These are phyloP conservation scores for Dryas drummondii DNA, from an alignment of 306 rosid species.

Conservation along the genomic window DNA sequence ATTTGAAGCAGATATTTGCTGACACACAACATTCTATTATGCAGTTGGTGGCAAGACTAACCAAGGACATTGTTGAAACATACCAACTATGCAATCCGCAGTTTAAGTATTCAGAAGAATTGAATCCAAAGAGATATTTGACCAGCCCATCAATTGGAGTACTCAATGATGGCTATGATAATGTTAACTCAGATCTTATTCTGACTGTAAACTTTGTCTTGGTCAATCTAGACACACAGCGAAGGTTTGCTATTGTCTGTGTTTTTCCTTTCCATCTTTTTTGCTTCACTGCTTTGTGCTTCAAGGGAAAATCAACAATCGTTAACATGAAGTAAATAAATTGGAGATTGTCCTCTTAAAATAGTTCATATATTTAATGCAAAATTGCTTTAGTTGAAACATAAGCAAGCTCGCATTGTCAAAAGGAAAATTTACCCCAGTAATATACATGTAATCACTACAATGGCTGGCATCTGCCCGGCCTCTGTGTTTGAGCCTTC, in stretches of 20 bases:
- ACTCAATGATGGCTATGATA: slow-evolving; percentile 90
- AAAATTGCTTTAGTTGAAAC: neutral
- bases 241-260: slow-evolving; percentile 57
- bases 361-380: neutral
- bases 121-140: slow-evolving; percentile 89
- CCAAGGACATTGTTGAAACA: slow-evolving; percentile 87
- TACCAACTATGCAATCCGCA: slow-evolving; percentile 86
- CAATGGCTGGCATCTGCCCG: neutral
- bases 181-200: slow-evolving; percentile 90
- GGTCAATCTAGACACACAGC: slow-evolving; percentile 60
- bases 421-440: neutral
- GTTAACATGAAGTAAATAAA: slow-evolving; percentile 2
- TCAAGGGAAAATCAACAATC: neutral
- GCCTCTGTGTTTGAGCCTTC: slow-evolving; percentile 3
- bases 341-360: neutral
- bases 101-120: slow-evolving; percentile 90
- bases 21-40: slow-evolving; percentile 40
- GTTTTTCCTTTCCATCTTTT: neutral
- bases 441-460: neutral
- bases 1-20: slow-evolving; percentile 23
- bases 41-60: slow-evolving; percentile 88
- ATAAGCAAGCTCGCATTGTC: neutral
- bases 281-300: neutral
- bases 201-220: slow-evolving; percentile 77
- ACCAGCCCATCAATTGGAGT: slow-evolving; percentile 92